Evolutionary conservation across 78 protist species (phyloP), one percentile per base, ranked within the genome.

Genomic region (Dictyostelium discoideum): DNA sequence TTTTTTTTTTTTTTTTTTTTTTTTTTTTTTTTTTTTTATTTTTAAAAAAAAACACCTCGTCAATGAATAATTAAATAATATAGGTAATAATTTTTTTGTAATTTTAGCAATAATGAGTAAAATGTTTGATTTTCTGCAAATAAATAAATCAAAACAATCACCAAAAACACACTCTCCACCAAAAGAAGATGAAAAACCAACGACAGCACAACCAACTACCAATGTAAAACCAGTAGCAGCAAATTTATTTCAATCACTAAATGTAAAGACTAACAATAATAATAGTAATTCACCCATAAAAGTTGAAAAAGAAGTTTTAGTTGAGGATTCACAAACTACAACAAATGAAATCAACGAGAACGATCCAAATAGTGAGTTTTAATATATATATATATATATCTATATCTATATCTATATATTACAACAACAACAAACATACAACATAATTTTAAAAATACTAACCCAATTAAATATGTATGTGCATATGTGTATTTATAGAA

Each of bases 221-320:
- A 37, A 26, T 24, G 24, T 29, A 74, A 22, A 26, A n/a, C 40
- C 46, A 40, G 2, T 32, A 32, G 37, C 32, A 22, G 3, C 22
- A 42, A 44, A 78, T 42, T 24, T 78, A 40, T 78, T 78, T 78
- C 84, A 78, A 42, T 78, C 84, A 18, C 22, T 78, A 78, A 78
- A 78, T 78, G 11, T 78, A 40, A 78, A 78, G 46, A 22, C 26
- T 20, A 78, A 78, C 22, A 78, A 0, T 3, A 22, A 20, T 1
- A 44, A 44, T 18, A 46, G 3, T 13, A 18, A 20, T 39, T 22
- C 57, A 40, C 50, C 60, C 9, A 78, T 26, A 42, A 40, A 16
- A 22, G 16, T 14, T 40, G 26, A 20, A 40, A 77, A 40, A 22
- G 84, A 78, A 13, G 57, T 10, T 39, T 7, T 22, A 39, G 63